These are phyloP conservation scores for Lecanicillium sp. DNA, from an alignment of 2,329 filamentous ascomycete genomes.

Conservation along the genomic window DNA sequence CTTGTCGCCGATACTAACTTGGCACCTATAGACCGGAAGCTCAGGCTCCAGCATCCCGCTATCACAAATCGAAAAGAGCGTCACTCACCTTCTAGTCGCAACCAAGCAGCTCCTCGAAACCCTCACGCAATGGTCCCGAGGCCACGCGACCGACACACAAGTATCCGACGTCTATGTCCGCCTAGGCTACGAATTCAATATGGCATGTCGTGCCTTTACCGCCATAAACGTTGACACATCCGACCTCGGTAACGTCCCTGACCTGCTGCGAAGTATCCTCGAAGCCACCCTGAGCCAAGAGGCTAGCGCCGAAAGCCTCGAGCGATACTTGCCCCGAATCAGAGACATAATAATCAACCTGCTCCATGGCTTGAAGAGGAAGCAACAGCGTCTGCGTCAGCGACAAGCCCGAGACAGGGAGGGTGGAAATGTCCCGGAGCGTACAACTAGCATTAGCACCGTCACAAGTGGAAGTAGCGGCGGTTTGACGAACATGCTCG, in stretches of 20 bases:
- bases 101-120: constrained; percentile 98
- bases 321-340: constrained; percentile 89
- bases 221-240: constrained; percentile 94
- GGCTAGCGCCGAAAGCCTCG: constrained; percentile 86
- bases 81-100: constrained; percentile 93
- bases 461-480: constrained; percentile 52
- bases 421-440: constrained; percentile 36
- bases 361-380: constrained; percentile 91
- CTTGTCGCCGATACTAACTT: constrained; percentile 21
- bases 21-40: constrained; percentile 25
- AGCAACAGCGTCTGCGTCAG: constrained; percentile 79
- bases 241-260: constrained; percentile 91
- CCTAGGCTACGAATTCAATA: constrained; percentile 97
- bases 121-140: constrained; percentile 93
- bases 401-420: constrained; percentile 54
- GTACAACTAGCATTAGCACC: constrained; percentile 54
- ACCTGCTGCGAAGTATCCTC: constrained; percentile 80
- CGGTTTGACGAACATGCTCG: constrained; percentile 49
- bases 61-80: constrained; percentile 97
- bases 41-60: constrained; percentile 65
- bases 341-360: constrained; percentile 98
- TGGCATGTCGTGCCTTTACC: constrained; percentile 93
- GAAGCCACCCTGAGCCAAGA: constrained; percentile 96
- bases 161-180: constrained; percentile 98
- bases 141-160: constrained; percentile 84